These are phyloP conservation scores for Cordyceps pruinosa DNA, from an alignment of 2,329 filamentous ascomycete genomes.

Conservation along the genomic window DNA sequence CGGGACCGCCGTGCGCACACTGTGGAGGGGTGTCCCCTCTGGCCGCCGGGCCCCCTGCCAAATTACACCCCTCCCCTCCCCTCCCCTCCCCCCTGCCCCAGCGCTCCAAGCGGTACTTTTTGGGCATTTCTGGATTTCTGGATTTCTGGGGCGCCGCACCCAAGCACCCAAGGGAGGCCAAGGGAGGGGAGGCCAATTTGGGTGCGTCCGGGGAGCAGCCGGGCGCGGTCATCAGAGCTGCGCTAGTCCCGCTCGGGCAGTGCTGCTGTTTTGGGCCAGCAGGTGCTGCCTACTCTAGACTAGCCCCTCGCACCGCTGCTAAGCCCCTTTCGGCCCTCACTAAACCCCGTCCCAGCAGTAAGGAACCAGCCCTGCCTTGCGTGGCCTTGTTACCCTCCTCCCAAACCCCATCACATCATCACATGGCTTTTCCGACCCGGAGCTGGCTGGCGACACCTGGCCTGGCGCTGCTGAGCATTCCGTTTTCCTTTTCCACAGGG, in stretches of 20 bases:
- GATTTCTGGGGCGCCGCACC: background rate
- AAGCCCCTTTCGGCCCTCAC: background rate
- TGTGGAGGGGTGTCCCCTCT: too few species aligned
- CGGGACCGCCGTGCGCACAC: slow-evolving; percentile 4
- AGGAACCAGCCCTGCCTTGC: slow-evolving; percentile 10
- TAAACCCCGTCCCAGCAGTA: background rate
- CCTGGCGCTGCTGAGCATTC: slow-evolving; percentile 3
- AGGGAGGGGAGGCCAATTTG: slow-evolving; percentile 5
- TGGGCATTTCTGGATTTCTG: too few species aligned
- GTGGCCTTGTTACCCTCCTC: slow-evolving; percentile 13
- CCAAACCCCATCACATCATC: too few species aligned
- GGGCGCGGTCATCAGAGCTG: background rate
- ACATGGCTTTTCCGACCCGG: background rate
- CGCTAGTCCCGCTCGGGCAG: background rate
- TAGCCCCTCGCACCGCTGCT: rapidly evolving
- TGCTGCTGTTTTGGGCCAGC: background rate
- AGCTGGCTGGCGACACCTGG: background rate
- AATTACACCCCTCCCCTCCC: background rate
- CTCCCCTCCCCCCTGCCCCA: background rate
- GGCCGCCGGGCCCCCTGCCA: too few species aligned
- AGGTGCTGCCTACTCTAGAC: background rate
- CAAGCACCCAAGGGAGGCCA: background rate
- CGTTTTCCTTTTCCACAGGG: too few species aligned
- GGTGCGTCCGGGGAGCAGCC: slow-evolving; percentile 6
- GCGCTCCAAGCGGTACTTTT: slow-evolving; percentile 1